These are phyloP conservation scores for Fusarium anguioides DNA, from an alignment of 2,329 filamentous ascomycete species.

Conservation along the genomic window DNA sequence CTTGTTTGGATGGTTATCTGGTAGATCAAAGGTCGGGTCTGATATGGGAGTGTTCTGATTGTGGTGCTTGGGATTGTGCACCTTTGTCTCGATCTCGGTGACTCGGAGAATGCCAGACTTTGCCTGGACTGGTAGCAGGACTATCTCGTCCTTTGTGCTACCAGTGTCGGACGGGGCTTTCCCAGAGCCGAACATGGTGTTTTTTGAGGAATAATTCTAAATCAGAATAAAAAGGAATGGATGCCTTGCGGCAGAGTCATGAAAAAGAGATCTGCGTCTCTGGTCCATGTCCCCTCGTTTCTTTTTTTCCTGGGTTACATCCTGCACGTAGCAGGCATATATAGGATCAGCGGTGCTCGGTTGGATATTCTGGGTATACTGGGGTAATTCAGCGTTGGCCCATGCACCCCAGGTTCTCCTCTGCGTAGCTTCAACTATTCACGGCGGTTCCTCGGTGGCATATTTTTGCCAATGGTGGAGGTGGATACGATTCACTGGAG, in stretches of 20 bases:
- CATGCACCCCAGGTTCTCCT: slow-evolving; percentile 38
- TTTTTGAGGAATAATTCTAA: not conserved
- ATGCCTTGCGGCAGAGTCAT: slow-evolving; percentile 32
- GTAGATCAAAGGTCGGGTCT: slow-evolving; percentile 21
- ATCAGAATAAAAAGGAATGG: slow-evolving; percentile 21
- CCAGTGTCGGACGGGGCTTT: slow-evolving; percentile 32
- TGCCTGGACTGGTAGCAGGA: slow-evolving; percentile 23
- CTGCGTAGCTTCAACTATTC: slow-evolving; percentile 14
- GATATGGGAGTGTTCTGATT: slow-evolving; percentile 7
- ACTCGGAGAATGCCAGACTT: slow-evolving; percentile 31
- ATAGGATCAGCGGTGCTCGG: slow-evolving; percentile 24
- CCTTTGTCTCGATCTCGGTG: slow-evolving; percentile 36
- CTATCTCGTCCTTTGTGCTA: slow-evolving; percentile 38
- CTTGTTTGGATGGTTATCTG: slow-evolving; percentile 29
- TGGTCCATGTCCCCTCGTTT: not conserved
- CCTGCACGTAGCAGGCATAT: slow-evolving; percentile 17
- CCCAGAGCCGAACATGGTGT: slow-evolving; percentile 29
- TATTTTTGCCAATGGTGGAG: slow-evolving; percentile 10
- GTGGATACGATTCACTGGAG: slow-evolving; percentile 31
- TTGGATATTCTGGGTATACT: slow-evolving; percentile 1
- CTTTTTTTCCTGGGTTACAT: slow-evolving; percentile 10
- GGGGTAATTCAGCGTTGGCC: slow-evolving; percentile 1
- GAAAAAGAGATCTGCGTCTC: slow-evolving; percentile 20
- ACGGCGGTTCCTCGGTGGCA: slow-evolving; percentile 37
- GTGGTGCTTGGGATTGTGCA: slow-evolving; percentile 22